phyloP scores from a whole-genome alignment of 2,329 filamentous ascomycete species.

The Arachnopeziza araneosa region DNA sequence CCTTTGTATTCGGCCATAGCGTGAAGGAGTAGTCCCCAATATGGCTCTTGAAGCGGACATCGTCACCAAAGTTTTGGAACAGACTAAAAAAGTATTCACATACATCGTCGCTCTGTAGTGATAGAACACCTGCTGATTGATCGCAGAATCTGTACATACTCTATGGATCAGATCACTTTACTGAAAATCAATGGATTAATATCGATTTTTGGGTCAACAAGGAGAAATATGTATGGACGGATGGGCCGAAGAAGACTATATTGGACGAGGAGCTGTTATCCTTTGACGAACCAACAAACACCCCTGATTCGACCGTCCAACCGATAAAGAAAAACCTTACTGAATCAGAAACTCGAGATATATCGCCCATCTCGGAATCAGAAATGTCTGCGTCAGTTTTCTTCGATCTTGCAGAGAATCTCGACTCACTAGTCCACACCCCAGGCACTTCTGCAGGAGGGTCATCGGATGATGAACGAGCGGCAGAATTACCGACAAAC shows the following conservation, averaged over 20 bases:
- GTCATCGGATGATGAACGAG: neutral
- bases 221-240: constrained; percentile 2
- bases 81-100: neutral
- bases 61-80: neutral
- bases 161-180: constrained; percentile 1
- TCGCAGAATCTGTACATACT: neutral
- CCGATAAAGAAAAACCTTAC: neutral
- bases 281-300: neutral
- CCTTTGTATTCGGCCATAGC: too few species aligned
- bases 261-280: neutral
- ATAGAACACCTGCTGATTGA: neutral
- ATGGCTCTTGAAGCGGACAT: neutral
- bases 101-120: neutral
- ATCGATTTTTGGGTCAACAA: constrained; percentile 3
- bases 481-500: neutral
- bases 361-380: neutral
- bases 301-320: neutral
- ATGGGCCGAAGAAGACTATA: neutral
- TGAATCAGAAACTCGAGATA: neutral
- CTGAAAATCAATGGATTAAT: constrained; percentile 3
- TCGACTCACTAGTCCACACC: neutral
- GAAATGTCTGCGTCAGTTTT: neutral
- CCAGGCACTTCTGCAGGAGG: neutral
- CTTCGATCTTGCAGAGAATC: neutral
- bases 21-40: neutral